Evolutionary conservation across 441 rosid genomes (phyloP), one percentile per base, ranked within the genome.

Genomic region (Pelargonium australe): DNA sequence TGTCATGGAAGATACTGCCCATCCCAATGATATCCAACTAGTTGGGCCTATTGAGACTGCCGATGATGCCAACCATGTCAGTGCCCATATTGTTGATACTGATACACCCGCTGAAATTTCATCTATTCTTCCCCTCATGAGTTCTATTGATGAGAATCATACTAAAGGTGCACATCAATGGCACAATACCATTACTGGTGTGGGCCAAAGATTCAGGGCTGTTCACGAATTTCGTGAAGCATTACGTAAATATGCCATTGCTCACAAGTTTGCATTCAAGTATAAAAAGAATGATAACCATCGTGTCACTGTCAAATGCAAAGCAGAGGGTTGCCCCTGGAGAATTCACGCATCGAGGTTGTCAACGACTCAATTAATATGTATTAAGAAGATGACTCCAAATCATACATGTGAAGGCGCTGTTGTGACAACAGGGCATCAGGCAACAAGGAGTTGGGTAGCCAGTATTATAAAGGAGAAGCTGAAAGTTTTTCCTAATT

Each of bases 271-370:
- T 84, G 91, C 97, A 13, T 90, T 89, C 73, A 85, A 84, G 69
- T 93, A 90, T 76, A 89, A 89, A 75, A 93, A 93, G 86, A 93
- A 93, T 43, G 98, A 90, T 71, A 90, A 91, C 68, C 96, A 93
- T 68, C 86, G 98, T 7, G 97, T 93, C 71, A 90, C 97, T 41
- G 98, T 90, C 55, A 93, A 87, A 75, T 90, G 98, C 80, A 93
- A 90, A 82, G 94, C 96, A 1, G 98, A 93, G 70, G 91, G 96
- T 65, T 90, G 98, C 77, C 96, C 95, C 41, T 93, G 97, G 97
- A 89, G 98, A 74, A 90, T 93, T 74, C 97, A 90, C 64, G 98
- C 98, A 16, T 93, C 97, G 12, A 85, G 93, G 79, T 75, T 89
- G 73, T 87, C 97, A 0, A 87, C 96, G 11, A 93, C 96, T 67